Evolutionary conservation across 768 basidiomycete species (phyloP), one percentile per base, ranked within the genome.

Genomic region (Psilocybe cubensis): DNA sequence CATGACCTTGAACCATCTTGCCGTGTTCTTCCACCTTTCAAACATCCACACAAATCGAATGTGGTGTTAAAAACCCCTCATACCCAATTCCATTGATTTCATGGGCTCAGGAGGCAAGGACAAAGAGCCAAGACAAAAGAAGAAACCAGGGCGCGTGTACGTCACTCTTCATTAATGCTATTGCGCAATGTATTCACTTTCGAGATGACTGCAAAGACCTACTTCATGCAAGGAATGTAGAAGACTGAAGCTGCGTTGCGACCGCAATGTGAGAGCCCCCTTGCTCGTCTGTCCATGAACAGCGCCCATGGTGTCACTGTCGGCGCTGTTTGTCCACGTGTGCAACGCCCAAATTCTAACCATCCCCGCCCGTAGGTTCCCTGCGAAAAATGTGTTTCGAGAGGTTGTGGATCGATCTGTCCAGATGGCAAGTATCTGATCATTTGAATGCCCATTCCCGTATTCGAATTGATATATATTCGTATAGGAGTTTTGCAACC

Each of bases 331-430:
- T 45, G 27, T 51, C 47, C 59, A 58, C 53, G 51, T 61, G 52
- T 61, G 56, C 54, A 33, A 33, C 51, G 38, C n/a, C 27, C 52
- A 33, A n/a, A 18, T 35, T 28, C 45, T 27, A 29, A 54, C 43
- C 46, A 42, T 47, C 44, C 54, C 23, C 63, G 40, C 35, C 40
- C 42, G 21, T 41, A 91, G 88, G 79, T 91, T 29, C 90, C 90
- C 10, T 92, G 90, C 72, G 86, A 87, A 71, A 91, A 85, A 68
- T 92, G 91, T 66, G 82, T 83, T 21, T 86, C 87, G 56, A 78
- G 89, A 65, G 90, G 90, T 29, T 92, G 89, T 65, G 84, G 83
- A 21, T 76, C 83, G 17, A 87, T 92, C 55, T 92, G 90, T 71
- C 90, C 90, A n/a, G 83, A 87, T 54, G 90, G 90, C 87, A 61